phyloP scores from a whole-genome alignment of 345 rosid genomes.

The Salix purpurea region DNA sequence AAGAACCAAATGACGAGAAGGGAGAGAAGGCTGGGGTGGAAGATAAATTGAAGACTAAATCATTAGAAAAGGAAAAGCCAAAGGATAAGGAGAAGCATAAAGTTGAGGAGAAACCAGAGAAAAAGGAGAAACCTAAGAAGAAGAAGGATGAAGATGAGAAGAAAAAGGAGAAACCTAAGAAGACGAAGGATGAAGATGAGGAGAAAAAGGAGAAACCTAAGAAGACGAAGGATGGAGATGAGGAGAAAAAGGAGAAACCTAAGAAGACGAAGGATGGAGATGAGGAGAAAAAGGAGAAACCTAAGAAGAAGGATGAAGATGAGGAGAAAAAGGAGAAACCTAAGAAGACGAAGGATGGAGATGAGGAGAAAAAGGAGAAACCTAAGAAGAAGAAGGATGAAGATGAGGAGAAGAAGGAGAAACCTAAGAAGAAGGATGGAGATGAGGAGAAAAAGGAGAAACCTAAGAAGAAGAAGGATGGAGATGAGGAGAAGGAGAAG shows the following conservation, averaged over 20 bases:
- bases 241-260: conserved; percentile 41
- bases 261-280: conserved; percentile 4
- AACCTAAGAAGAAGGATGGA: conserved; percentile 15
- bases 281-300: neutral
- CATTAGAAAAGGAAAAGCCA: conserved; percentile 48
- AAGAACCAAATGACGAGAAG: conserved; percentile 24
- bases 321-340: conserved; percentile 5
- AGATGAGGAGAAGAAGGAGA: conserved; percentile 36
- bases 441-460: conserved; percentile 2
- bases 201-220: neutral
- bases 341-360: neutral
- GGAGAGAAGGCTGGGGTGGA: conserved; percentile 42
- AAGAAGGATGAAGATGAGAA: neutral
- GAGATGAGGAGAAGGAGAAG: neutral
- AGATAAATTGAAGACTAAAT: conserved; percentile 54
- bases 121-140: conserved; percentile 39
- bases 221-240: neutral
- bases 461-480: conserved; percentile 2
- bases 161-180: conserved; percentile 33
- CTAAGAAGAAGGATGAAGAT: too few species aligned
- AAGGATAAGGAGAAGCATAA: conserved; percentile 4
- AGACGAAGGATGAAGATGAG: neutral
- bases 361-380: neutral
- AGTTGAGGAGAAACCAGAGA: neutral
- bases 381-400: neutral